phyloP scores from a whole-genome alignment of 495 filamentous ascomycete species.

The Penicillium desertorum region DNA sequence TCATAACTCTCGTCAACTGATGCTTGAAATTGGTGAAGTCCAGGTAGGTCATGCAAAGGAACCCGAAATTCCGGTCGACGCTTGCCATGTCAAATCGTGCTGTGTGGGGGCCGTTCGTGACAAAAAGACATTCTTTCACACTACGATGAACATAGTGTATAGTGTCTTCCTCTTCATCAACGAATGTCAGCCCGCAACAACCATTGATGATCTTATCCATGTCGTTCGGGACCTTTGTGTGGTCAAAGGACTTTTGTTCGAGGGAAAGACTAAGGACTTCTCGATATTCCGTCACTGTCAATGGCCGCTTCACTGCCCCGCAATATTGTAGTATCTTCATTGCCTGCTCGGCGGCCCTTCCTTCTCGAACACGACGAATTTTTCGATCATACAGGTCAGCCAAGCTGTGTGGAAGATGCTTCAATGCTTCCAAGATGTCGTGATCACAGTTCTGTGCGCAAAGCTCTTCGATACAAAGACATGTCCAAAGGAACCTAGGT shows the following conservation, averaged over 20 bases:
- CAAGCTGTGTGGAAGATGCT: slow-evolving; percentile 31
- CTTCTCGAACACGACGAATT: slow-evolving; percentile 19
- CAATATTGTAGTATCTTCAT: slow-evolving; percentile 26
- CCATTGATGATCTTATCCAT: slow-evolving; percentile 27
- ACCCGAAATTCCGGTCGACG: slow-evolving; percentile 16
- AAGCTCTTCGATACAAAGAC: slow-evolving; percentile 35
- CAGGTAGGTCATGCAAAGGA: slow-evolving; percentile 39
- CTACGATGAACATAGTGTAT: slow-evolving; percentile 38
- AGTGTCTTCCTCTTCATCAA: slow-evolving; percentile 35
- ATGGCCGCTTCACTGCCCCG: slow-evolving; percentile 21
- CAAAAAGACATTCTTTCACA: slow-evolving; percentile 29
- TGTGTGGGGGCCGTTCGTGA: not conserved
- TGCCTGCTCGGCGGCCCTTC: slow-evolving; percentile 8
- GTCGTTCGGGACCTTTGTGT: slow-evolving; percentile 24
- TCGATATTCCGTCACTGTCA: slow-evolving; percentile 25
- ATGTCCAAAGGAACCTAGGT: slow-evolving; percentile 39
- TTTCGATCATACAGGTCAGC: slow-evolving; percentile 31
- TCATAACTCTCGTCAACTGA: slow-evolving; percentile 13
- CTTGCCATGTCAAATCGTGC: not conserved
- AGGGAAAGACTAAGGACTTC: slow-evolving; percentile 32
- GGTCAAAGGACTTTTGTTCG: slow-evolving; percentile 18
- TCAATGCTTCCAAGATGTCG: slow-evolving; percentile 32
- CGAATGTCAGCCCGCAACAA: slow-evolving; percentile 31
- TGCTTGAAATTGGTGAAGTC: slow-evolving; percentile 36
- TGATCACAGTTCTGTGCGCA: slow-evolving; percentile 34